phyloP scores from a whole-genome alignment of 2,329 filamentous ascomycete species.

The Zopfia rhizophila region DNA sequence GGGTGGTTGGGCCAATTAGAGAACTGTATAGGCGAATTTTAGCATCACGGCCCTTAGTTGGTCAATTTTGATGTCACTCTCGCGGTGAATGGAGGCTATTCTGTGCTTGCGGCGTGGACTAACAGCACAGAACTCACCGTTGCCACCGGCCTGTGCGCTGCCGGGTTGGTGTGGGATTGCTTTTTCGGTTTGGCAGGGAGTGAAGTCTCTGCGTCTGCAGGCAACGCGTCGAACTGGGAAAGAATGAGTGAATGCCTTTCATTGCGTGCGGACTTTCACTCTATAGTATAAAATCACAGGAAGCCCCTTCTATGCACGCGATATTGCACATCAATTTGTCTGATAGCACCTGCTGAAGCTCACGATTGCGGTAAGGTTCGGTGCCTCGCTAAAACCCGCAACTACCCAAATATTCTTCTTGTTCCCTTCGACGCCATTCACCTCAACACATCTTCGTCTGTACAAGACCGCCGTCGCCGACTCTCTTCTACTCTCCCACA shows the following conservation, averaged over 20 bases:
- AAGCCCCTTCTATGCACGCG: conserved; percentile 1
- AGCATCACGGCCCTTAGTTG: conserved; percentile 6
- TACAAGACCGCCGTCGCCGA: not conserved
- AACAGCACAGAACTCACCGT: no score
- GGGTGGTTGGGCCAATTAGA: no score
- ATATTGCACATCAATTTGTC: no score
- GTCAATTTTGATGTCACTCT: no score
- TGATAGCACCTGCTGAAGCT: no score
- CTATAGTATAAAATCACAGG: no score
- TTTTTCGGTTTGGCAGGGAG: no score
- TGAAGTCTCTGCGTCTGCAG: no score
- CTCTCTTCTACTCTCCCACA: conserved; percentile 22
- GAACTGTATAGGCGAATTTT: not conserved
- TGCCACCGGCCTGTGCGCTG: conserved; percentile 15
- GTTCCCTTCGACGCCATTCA: conserved; percentile 11
- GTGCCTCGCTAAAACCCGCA: conserved; percentile 43
- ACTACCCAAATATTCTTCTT: conserved; percentile 19
- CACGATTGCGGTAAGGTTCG: conserved; percentile 36
- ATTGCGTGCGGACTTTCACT: no score
- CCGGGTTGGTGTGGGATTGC: conserved; percentile 7
- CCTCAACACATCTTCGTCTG: conserved; percentile 16
- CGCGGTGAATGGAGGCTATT: not conserved
- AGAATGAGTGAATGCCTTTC: not conserved
- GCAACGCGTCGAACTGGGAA: conserved; percentile 10
- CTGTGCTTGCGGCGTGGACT: conserved; percentile 6